Conservation (phyloP, 2,329 filamentous ascomycete genomes). For the Botrytis squamosa region DNA sequence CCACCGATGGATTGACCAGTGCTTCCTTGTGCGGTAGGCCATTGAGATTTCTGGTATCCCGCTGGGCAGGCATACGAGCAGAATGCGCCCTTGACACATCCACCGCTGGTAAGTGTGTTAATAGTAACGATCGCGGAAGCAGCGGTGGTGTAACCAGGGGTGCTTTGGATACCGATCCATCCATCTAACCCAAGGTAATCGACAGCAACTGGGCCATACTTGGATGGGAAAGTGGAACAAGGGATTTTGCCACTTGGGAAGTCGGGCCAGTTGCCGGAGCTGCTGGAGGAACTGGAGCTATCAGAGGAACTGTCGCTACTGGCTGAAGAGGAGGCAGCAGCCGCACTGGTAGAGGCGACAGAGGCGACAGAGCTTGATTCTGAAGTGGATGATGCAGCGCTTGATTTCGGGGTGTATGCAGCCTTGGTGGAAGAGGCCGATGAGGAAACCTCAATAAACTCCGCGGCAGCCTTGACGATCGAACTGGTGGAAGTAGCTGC, state of each 20-base stretch:
- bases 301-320: conserved; percentile 24
- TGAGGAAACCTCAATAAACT: conserved; percentile 1
- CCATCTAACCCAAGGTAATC: conserved; percentile 68
- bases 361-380: conserved; percentile 32
- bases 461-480: conserved; percentile 7
- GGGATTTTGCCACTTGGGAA: conserved; percentile 75
- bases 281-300: conserved; percentile 16
- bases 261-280: conserved; percentile 56
- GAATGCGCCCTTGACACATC: conserved; percentile 64
- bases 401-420: conserved; percentile 13
- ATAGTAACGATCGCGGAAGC: conserved; percentile 62
- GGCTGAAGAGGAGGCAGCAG: conserved; percentile 28
- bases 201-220: conserved; percentile 75
- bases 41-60: conserved; percentile 91
- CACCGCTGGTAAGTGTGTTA: conserved; percentile 59
- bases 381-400: conserved; percentile 36
- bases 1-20: conserved; percentile 87
- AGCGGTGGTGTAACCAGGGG: conserved; percentile 49
- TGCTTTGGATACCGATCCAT: conserved; percentile 76
- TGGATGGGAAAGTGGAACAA: conserved; percentile 73
- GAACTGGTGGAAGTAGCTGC: conserved; percentile 29
- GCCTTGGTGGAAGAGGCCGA: conserved; percentile 31
- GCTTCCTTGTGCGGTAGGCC: conserved; percentile 74
- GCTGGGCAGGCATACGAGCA: conserved; percentile 93
- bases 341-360: neutral